Conservation (phyloP, 495 filamentous ascomycete genomes). For the Penicillium malachiteum region DNA sequence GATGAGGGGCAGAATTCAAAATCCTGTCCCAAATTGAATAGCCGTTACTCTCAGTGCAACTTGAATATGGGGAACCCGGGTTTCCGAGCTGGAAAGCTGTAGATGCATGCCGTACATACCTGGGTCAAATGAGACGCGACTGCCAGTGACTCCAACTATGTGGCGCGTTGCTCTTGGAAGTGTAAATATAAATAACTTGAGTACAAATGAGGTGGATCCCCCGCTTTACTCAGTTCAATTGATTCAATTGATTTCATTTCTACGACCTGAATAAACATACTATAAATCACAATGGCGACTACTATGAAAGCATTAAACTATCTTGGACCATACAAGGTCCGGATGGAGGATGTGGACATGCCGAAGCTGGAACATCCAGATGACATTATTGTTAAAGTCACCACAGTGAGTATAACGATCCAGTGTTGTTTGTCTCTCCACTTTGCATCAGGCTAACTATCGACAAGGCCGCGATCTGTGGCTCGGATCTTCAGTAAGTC, state of each 20-base stretch:
- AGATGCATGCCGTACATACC: not conserved
- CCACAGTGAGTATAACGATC: constrained; percentile 39
- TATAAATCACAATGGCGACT: constrained; percentile 17
- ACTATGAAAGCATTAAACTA: constrained; percentile 59
- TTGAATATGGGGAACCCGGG: not conserved
- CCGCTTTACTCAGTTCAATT: not conserved
- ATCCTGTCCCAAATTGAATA: too few species aligned
- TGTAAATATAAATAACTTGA: too few species aligned
- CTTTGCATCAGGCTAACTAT: constrained; percentile 6
- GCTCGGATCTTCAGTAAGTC: constrained; percentile 41
- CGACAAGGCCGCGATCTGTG: constrained; percentile 50
- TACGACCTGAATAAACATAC: not conserved
- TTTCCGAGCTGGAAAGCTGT: not conserved
- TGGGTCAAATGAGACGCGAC: not conserved
- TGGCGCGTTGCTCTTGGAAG: too few species aligned
- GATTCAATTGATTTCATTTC: not conserved
- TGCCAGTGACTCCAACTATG: too few species aligned
- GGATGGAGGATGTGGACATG: constrained; percentile 46
- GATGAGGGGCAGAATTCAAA: too few species aligned
- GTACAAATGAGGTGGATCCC: too few species aligned
- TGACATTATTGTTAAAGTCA: constrained; percentile 57
- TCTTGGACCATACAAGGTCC: constrained; percentile 51
- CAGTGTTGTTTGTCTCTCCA: too few species aligned
- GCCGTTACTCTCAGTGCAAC: not conserved
- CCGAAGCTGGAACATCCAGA: constrained; percentile 54